phyloP scores from a whole-genome alignment of 441 rosid genomes.

The Euphorbia schlechtendalii region DNA sequence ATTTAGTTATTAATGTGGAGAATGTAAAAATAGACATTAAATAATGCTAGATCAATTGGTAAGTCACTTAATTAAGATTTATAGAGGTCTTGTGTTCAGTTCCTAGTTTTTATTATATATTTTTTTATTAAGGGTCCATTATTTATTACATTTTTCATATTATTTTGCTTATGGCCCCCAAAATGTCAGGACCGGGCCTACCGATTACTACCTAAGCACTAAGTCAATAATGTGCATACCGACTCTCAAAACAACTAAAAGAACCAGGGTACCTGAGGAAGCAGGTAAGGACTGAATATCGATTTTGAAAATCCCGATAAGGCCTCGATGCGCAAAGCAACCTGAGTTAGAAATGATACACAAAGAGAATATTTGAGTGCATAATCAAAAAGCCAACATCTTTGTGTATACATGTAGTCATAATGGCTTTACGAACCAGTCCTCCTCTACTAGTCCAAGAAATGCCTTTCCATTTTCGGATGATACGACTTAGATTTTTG shows the following conservation, averaged over 20 bases:
- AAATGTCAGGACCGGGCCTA: no score
- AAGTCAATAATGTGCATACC: background rate
- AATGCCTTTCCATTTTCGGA: slow-evolving; percentile 57
- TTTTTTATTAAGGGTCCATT: no score
- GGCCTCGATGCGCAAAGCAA: slow-evolving; percentile 56
- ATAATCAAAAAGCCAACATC: background rate
- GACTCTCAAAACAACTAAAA: background rate
- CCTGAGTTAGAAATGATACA: slow-evolving; percentile 32
- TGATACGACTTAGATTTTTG: slow-evolving; percentile 35
- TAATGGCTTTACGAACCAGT: slow-evolving; percentile 38
- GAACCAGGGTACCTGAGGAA: slow-evolving; percentile 41
- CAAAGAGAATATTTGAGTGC: background rate
- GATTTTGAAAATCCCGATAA: slow-evolving; percentile 47
- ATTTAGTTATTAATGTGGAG: no score
- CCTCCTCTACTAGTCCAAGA: slow-evolving; percentile 77
- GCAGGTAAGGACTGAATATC: slow-evolving; percentile 45
- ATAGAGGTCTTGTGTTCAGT: no score
- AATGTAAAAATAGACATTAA: no score
- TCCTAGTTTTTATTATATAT: no score
- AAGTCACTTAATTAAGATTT: no score
- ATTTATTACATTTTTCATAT: no score
- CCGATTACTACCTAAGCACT: background rate
- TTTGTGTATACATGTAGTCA: background rate
- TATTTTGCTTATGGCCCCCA: no score
- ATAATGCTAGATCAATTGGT: no score